Conservation (phyloP, 2,329 filamentous ascomycete genomes). For the Samsoniella hepiali region DNA sequence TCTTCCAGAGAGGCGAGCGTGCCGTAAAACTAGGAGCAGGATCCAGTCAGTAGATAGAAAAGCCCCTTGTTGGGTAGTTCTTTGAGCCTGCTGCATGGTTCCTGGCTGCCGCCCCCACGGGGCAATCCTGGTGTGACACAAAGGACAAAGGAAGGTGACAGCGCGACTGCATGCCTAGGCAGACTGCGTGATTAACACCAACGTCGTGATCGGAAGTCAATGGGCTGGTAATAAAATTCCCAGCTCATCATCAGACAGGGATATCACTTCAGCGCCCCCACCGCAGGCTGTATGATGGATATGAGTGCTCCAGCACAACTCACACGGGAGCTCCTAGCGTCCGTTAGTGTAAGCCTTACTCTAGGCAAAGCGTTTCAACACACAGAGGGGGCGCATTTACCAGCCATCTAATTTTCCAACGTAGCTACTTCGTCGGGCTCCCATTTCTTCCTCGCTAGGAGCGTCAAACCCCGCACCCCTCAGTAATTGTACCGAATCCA, state of each 20-base stretch:
- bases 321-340: background rate
- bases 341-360: background rate
- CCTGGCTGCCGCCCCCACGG: too few relatives aligned
- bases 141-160: background rate
- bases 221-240: background rate
- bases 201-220: background rate
- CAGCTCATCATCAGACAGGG: background rate
- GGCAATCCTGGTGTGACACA: too few relatives aligned
- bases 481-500: background rate
- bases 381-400: background rate
- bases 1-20: constrained; percentile 54
- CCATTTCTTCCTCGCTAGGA: background rate
- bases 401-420: constrained; percentile 10
- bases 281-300: background rate
- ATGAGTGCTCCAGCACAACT: background rate
- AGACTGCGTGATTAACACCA: too few relatives aligned
- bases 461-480: background rate
- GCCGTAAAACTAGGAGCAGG: constrained; percentile 25
- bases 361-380: background rate
- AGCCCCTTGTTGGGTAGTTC: background rate
- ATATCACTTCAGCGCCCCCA: constrained; percentile 8
- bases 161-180: background rate
- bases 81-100: background rate
- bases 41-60: background rate
- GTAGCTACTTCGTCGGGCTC: background rate